Evolutionary conservation across 192 early-diverging fungal species (phyloP).

Genomic region (Coemansia sp.): DNA sequence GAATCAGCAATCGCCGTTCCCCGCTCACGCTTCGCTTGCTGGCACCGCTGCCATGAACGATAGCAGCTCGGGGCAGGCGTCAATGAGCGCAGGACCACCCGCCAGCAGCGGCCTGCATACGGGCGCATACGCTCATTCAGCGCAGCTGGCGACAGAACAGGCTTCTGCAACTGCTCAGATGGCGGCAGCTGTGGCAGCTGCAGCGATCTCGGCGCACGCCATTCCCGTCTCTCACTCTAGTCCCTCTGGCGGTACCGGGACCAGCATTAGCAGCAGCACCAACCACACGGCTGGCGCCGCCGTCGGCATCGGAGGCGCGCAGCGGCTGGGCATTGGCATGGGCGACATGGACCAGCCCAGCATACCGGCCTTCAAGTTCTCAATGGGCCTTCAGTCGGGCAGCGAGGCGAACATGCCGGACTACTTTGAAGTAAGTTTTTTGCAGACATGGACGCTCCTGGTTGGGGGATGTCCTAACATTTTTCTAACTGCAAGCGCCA

Average conservation of each 20-base stretch:
- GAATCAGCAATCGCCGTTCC: slow-evolving; percentile 31
- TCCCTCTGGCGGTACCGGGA: slow-evolving; percentile 9
- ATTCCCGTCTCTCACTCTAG: slow-evolving; percentile 18
- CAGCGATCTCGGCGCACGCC: slow-evolving; percentile 38
- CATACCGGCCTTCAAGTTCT: slow-evolving; percentile 48
- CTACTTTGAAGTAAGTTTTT: slow-evolving; percentile 46
- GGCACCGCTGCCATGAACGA: slow-evolving; percentile 39
- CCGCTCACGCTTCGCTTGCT: slow-evolving; percentile 21
- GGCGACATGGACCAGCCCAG: slow-evolving; percentile 31
- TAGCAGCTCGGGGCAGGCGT: slow-evolving; percentile 27
- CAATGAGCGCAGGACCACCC: slow-evolving; percentile 13
- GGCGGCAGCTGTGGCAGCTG: slow-evolving; percentile 51
- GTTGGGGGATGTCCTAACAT: not conserved
- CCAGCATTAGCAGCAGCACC: slow-evolving; percentile 11
- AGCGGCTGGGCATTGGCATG: slow-evolving; percentile 17
- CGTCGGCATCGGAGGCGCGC: slow-evolving; percentile 11
- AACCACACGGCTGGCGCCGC: slow-evolving; percentile 2
- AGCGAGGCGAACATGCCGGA: slow-evolving; percentile 43
- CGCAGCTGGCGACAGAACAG: slow-evolving; percentile 30
- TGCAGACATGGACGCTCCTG: not conserved
- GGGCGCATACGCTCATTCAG: slow-evolving; percentile 17
- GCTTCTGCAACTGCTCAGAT: slow-evolving; percentile 44
- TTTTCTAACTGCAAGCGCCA: not conserved
- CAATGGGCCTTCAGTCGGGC: slow-evolving; percentile 38
- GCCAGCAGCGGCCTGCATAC: slow-evolving; percentile 24